Percentiles rank a stretch among this genome's conserved stretches.
phyloP scores from a whole-genome alignment of 1,284 basidiomycete species.

The Malassezia pachydermatis region DNA sequence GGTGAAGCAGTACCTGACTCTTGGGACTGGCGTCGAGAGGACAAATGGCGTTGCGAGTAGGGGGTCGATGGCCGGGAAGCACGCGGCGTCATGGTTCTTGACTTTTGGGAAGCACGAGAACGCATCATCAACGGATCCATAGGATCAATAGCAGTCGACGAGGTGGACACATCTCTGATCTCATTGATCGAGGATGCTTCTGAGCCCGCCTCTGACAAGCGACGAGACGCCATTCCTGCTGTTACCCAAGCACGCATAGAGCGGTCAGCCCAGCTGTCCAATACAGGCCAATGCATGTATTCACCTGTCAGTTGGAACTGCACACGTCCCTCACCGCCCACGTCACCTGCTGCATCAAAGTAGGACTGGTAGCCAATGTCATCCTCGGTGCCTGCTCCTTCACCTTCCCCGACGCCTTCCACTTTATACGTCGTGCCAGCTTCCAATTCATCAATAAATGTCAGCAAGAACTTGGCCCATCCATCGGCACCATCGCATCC shows the following conservation, averaged over 20 bases:
- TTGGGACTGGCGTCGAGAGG: too few relatives aligned
- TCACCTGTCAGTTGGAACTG: slow-evolving; percentile 37
- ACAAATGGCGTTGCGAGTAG: too few relatives aligned
- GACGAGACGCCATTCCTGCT: slow-evolving; percentile 21
- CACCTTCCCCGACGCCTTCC: slow-evolving; percentile 25
- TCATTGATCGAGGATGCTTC: not conserved
- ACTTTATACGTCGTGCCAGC: slow-evolving; percentile 56
- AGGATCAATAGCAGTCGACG: slow-evolving; percentile 6
- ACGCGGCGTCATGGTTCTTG: not conserved
- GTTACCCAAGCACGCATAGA: slow-evolving; percentile 37
- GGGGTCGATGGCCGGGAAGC: not conserved
- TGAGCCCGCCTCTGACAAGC: not conserved
- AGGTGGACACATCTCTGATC: not conserved
- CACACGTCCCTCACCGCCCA: slow-evolving; percentile 34
- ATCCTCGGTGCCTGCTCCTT: slow-evolving; percentile 27
- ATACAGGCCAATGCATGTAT: slow-evolving; percentile 42
- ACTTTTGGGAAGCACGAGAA: too few relatives aligned
- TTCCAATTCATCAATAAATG: slow-evolving; percentile 85
- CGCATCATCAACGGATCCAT: slow-evolving; percentile 7
- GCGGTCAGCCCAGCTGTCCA: slow-evolving; percentile 46
- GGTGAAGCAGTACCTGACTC: not conserved
- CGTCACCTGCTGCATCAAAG: slow-evolving; percentile 32
- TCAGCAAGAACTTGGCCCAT: slow-evolving; percentile 90
- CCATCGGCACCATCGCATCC: slow-evolving; percentile 67
- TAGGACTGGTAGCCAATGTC: slow-evolving; percentile 43